phyloP scores from a whole-genome alignment of 2,329 filamentous ascomycete genomes.

The Sporothrix brasiliensis region DNA sequence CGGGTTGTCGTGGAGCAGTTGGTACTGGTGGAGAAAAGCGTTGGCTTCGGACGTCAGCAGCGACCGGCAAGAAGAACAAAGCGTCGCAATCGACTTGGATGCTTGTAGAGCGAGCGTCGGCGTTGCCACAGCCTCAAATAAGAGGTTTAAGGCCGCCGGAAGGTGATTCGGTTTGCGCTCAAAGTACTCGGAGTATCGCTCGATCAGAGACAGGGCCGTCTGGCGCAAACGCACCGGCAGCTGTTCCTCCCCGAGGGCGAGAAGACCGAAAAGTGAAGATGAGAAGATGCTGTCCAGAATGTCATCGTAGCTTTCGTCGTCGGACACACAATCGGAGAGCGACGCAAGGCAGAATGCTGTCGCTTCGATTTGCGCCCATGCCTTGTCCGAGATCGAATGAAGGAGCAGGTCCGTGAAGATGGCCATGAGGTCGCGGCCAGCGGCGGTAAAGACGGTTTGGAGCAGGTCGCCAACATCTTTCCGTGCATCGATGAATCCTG shows the following conservation, averaged over 20 bases:
- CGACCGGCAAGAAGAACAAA: slow-evolving; percentile 74
- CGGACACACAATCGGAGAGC: slow-evolving; percentile 66
- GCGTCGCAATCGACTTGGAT: slow-evolving; percentile 71
- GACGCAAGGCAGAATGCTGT: slow-evolving; percentile 66
- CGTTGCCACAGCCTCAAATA: slow-evolving; percentile 71
- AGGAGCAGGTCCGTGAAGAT: slow-evolving; percentile 61
- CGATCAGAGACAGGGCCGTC: slow-evolving; percentile 70
- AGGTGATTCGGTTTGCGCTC: slow-evolving; percentile 68
- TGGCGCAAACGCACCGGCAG: slow-evolving; percentile 67
- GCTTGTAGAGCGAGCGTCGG: slow-evolving; percentile 55
- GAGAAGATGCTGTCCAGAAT: slow-evolving; percentile 65
- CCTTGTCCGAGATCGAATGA: slow-evolving; percentile 51
- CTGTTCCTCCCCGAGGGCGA: slow-evolving; percentile 52
- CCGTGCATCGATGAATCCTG: slow-evolving; percentile 70
- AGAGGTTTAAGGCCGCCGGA: slow-evolving; percentile 70
- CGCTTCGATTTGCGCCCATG: slow-evolving; percentile 64
- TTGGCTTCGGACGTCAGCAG: slow-evolving; percentile 68
- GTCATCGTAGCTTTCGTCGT: slow-evolving; percentile 60
- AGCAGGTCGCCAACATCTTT: slow-evolving; percentile 80
- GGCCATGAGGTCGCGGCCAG: slow-evolving; percentile 58
- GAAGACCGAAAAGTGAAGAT: slow-evolving; percentile 59
- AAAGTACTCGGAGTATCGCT: slow-evolving; percentile 76
- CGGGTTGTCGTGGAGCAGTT: slow-evolving; percentile 60
- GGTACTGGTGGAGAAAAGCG: slow-evolving; percentile 72
- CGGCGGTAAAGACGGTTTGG: slow-evolving; percentile 68